Percentiles rank a stretch among this genome's conserved stretches.
Conservation (phyloP, 1,284 basidiomycete genomes). For the Puccinia horiana region DNA sequence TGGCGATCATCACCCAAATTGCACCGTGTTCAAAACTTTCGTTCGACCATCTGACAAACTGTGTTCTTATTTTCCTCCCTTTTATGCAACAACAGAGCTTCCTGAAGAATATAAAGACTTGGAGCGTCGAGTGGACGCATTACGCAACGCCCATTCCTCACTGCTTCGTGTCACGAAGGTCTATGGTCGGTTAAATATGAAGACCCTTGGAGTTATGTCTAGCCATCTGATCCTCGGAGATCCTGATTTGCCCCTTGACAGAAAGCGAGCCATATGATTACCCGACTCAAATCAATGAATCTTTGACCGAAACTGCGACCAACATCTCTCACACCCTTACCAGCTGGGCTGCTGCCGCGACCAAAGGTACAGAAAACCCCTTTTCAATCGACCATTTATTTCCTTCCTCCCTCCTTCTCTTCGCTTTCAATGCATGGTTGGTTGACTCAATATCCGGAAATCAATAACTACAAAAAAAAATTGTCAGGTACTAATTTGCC, state of each 20-base stretch:
- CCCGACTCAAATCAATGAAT: slow-evolving; percentile 64
- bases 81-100: slow-evolving; percentile 52
- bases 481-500: slow-evolving; percentile 36
- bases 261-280: slow-evolving; percentile 87
- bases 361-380: slow-evolving; percentile 62
- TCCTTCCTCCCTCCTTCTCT: neutral
- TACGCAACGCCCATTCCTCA: slow-evolving; percentile 71
- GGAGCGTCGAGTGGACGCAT: slow-evolving; percentile 88
- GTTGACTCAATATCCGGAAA: neutral
- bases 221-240: neutral
- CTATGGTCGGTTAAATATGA: slow-evolving; percentile 8
- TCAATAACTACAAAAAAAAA: neutral
- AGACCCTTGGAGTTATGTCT: slow-evolving; percentile 63
- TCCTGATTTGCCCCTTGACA: slow-evolving; percentile 50
- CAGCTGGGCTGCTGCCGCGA: slow-evolving; percentile 85
- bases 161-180: slow-evolving; percentile 68
- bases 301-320: slow-evolving; percentile 62
- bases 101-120: slow-evolving; percentile 88
- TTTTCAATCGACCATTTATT: neutral
- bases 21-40: neutral
- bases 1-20: neutral
- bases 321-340: slow-evolving; percentile 73
- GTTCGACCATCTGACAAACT: neutral
- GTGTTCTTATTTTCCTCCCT: neutral
- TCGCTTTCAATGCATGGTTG: neutral